Percentiles rank a stretch among this genome's conserved stretches.
Evolutionary conservation across 371 early-diverging fungal species (phyloP).

Genomic region (Mortierella sp.): DNA sequence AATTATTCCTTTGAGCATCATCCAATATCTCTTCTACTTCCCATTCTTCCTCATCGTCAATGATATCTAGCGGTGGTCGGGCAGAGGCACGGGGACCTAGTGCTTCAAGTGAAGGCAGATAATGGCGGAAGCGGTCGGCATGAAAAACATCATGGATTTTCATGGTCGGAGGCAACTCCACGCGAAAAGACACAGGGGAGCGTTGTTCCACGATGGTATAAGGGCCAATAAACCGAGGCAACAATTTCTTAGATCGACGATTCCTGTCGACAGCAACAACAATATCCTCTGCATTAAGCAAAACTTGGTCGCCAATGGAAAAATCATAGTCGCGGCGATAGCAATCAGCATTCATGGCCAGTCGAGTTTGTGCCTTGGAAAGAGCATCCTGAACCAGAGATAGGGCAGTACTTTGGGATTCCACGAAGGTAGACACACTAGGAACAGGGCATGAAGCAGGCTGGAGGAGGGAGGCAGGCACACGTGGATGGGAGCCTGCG

Average conservation of each 20-base stretch:
- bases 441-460: not conserved
- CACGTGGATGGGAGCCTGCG: slow-evolving; percentile 46
- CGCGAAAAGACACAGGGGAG: slow-evolving; percentile 11
- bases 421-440: slow-evolving; percentile 6
- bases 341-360: not conserved
- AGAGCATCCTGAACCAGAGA: not conserved
- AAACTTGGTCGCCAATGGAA: not conserved
- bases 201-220: not conserved
- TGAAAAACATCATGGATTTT: slow-evolving; percentile 8
- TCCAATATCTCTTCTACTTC: too few relatives aligned
- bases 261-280: not conserved
- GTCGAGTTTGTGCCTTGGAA: not conserved
- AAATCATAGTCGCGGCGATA: not conserved
- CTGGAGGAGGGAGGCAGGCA: not conserved
- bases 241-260: not conserved
- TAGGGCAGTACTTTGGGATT: not conserved
- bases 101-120: not conserved
- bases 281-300: not conserved
- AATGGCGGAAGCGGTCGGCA: slow-evolving; percentile 6
- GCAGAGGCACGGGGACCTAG: slow-evolving; percentile 6
- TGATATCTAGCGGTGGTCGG: not conserved
- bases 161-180: slow-evolving; percentile 11
- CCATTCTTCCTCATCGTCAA: too few relatives aligned
- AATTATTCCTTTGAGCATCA: too few relatives aligned
- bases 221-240: too few relatives aligned